Evolutionary conservation across 2,329 filamentous ascomycete species (phyloP), one percentile per base, ranked within the genome.

Genomic region (Verticillium zaregamsianum): DNA sequence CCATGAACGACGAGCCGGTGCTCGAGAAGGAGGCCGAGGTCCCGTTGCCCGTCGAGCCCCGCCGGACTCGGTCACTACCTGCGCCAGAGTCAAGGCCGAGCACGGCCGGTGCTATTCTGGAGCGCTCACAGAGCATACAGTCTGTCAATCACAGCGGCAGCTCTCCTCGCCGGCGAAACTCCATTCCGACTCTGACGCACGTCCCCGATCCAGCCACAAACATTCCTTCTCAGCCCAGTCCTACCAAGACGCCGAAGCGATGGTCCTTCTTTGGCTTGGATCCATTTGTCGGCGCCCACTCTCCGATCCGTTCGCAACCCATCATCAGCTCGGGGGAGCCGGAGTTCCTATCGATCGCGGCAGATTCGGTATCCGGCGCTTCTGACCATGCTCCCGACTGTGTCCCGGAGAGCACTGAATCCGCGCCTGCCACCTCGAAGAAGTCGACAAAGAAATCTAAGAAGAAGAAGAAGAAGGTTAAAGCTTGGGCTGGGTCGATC

Each of bases 391-490:
- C 72, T 37, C 69, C 70, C 0, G 73, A 79, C 14, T 66, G 66
- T 4, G 66, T 62, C 1, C 57, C 65, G 2, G 69, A 68, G 6
- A 33, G 63, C 59, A 14, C 66, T 56, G 28, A 69, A 64, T 54
- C 57, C 60, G 20, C 79, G 75, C 39, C 39, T 9, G 55, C 31
- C 23, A 23, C 59, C 15, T 73, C 73, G 62, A 73, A 73, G 61
- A 66, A 67, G 23, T 59, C 60, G 1, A 65, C 64, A 37, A 77
- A 76, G 66, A 74, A 74, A 56, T 70, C 75, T 59, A 78, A 70
- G 45, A 85, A 81, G 76, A 84, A 85, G 65, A 84, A 88, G 70
- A 93, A 91, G 76, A 90, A 90, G 72, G 90, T 94, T 62, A 92
- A 91, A 70, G 83, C 83, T 4, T 90, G 88, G 87, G 86, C 86